A percentile compares a stretch with the other conserved stretches of the same genome.
phyloP scores from a whole-genome alignment of 2,329 filamentous ascomycete genomes.

The Keithomyces neogunnii region DNA sequence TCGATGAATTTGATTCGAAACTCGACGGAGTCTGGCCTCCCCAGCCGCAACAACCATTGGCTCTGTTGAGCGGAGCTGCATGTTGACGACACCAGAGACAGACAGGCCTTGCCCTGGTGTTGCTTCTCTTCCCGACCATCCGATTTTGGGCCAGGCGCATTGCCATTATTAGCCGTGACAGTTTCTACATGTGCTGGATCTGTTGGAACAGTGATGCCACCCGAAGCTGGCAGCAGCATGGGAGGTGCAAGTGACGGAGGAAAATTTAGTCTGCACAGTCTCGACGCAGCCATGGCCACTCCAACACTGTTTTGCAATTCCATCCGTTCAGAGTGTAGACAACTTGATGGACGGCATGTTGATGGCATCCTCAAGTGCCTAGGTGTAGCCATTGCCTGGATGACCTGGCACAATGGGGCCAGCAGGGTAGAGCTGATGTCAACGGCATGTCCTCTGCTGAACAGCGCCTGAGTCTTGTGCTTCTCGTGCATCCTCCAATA shows the following conservation, averaged over 20 bases:
- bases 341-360: too few relatives aligned
- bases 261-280: too few relatives aligned
- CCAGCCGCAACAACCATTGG: background rate
- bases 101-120: background rate
- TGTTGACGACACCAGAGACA: constrained; percentile 15
- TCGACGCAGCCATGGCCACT: too few relatives aligned
- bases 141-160: constrained; percentile 6
- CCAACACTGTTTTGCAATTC: too few relatives aligned
- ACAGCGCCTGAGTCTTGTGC: background rate
- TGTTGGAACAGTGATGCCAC: background rate
- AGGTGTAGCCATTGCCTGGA: background rate
- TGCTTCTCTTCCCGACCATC: constrained; percentile 11
- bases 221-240: too few relatives aligned
- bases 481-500: background rate
- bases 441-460: background rate
- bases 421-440: too few relatives aligned
- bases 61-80: constrained; percentile 10
- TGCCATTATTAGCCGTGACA: background rate
- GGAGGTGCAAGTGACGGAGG: too few relatives aligned
- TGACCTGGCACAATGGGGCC: background rate
- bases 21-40: background rate
- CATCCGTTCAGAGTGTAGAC: too few relatives aligned
- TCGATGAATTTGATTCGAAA: background rate
- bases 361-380: background rate
- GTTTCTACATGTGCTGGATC: background rate